A percentile compares a stretch with the other conserved stretches of the same genome.
These are phyloP conservation scores for Hsuehochloa calcarea DNA, from an alignment of 176 grass and related monocot species.

Conservation along the genomic window DNA sequence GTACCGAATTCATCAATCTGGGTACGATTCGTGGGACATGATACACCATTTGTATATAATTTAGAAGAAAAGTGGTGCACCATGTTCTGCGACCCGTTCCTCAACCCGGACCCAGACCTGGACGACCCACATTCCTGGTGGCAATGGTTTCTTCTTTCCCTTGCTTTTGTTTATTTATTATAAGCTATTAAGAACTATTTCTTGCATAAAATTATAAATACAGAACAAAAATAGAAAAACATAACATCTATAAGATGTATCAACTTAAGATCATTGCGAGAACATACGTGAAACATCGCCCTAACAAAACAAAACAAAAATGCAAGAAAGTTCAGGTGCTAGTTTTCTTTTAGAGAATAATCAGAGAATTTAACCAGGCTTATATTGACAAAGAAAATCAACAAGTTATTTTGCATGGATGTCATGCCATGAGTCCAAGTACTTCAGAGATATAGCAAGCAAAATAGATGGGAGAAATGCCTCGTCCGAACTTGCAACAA, in stretches of 20 bases:
- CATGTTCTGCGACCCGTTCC: too few species aligned
- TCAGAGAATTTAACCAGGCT: background rate
- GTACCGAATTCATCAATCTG: too few species aligned
- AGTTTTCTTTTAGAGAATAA: background rate
- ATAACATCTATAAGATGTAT: background rate
- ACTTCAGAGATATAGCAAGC: background rate
- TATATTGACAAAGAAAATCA: background rate
- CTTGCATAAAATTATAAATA: background rate
- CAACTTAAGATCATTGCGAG: background rate
- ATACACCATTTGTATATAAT: too few species aligned
- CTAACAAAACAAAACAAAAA: background rate
- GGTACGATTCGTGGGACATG: too few species aligned
- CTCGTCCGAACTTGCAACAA: background rate
- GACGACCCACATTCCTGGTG: too few species aligned
- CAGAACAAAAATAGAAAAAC: background rate
- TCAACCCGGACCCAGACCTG: too few species aligned
- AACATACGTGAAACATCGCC: background rate
- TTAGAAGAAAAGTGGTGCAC: too few species aligned
- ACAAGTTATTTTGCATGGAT: background rate
- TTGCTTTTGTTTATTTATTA: too few species aligned
- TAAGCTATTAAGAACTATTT: too few species aligned
- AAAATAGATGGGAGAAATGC: constrained; percentile 7
- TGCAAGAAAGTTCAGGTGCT: background rate
- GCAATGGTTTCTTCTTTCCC: too few species aligned
- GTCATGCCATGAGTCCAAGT: background rate